Evolutionary conservation across 805 yeast species (phyloP), one percentile per base, ranked within the genome.

Genomic region (Kregervanrija pseudodelftensis): DNA sequence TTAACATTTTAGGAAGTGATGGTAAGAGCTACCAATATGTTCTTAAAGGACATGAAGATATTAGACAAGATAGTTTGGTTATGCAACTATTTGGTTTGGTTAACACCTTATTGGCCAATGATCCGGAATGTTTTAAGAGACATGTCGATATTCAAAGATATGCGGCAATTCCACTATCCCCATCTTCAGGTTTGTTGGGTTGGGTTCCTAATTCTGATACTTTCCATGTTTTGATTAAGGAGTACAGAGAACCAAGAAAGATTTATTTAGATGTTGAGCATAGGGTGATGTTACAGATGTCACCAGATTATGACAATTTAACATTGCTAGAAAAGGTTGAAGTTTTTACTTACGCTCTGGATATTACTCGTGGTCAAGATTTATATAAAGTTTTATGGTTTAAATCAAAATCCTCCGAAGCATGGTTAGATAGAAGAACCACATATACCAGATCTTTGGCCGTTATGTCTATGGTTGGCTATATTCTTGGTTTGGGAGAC

Each of bases 121-220:
- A 93, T 62, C 82, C 97, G 0, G 99, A 93, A 60, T 89, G 97
- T 61, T 93, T 90, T 74, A 90, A 88, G 68, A 76, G 99, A 51
- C 98, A 93, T 62, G 72, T 93, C 66, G 95, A 86, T 60, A 89
- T 93, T 49, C 96, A 89, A 57, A 82, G 82, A 51, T 93, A 79
- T 66, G 83, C 96, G 0, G 97, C 96, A 0, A 91, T 87, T 56
- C 99, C 99, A 8, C 67, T 93, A 39, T 89, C 98, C 2, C 99
- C 99, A 17, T 89, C 87, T 57, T 87, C 95, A n/a, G 99, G 99
- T 49, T 64, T 93, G 41, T 66, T 93, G 37, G 96, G 97, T 1
- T 93, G 98, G 97, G 99, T 93, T 39, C 93, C 95, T 7, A 91
- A 93, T 61, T 84, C 95, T 56, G 99, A 95, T 58, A 93, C 99